Base-by-base conservation (phyloP, 257 asterid genomes). In the Fraxinus excelsior region DNA sequence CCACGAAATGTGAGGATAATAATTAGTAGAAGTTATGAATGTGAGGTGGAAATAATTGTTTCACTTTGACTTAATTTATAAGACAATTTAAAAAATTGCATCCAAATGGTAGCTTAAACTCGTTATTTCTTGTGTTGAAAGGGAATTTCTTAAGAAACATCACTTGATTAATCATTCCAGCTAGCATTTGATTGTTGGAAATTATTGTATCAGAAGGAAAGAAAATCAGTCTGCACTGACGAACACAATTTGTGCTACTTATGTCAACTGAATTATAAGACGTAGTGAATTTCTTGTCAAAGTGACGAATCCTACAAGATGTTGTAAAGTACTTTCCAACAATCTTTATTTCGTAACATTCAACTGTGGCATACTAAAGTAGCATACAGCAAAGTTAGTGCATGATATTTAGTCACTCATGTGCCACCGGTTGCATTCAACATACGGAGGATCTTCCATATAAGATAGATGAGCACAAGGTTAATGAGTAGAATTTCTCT, bases 81-180 rank as follows among this genome's bases (percentile, higher is more conserved):
- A 40, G 11, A 1, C 46, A 40, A 40, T 40, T 40, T 40, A 40
- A 40, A 40, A 40, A 10, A 10, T 10, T 1, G 16, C 2, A 40
- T 10, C 46, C 16, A 38, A 38, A 38, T 9, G 13, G 44, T 38
- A 12, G 44, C 40, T 31, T 11, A 44, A 37, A 77, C 58, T 37
- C 31, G 18, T 34, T 46, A 70, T 35, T 44, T 76, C 3, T 23
- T 68, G 12, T 73, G 56, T 31, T 28, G 49, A 67, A 4, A 76
- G 37, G 37, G 21, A n/a, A 51, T 31, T 44, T 23, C 21, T 53
- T 26, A 68, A 69, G 19, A 49, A 21, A 34, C 18, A 6, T 40
- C 67, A 34, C 38, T 35, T 53, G 56, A 32, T 76, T 34, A 51
- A 74, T n/a, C 25, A 25, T 69, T 76, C 64, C 74, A 76, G 67